Conservation (phyloP, 352 stramenopile genomes). For the Phytophthora aleatoria region DNA sequence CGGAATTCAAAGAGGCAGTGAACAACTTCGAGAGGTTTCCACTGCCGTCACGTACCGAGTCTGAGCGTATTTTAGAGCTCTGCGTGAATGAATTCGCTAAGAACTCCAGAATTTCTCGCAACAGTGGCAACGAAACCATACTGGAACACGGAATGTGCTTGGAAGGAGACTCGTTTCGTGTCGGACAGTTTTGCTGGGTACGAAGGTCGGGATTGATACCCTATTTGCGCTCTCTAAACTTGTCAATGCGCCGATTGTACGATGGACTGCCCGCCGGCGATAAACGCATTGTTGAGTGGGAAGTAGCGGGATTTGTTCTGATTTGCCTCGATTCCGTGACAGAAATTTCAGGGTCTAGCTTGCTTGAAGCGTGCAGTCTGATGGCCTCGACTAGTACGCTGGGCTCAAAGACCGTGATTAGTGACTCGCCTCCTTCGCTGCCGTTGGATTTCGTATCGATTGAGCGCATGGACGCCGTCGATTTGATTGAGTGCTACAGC, state of each 20-base stretch:
- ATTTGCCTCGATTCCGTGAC: conserved; percentile 1
- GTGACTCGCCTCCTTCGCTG: conserved; percentile 3
- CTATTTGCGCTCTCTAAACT: conserved; percentile 8
- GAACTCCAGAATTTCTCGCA: conserved; percentile 5
- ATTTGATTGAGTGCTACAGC: conserved; percentile 9
- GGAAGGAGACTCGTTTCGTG: conserved; percentile 8
- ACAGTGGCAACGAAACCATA: background rate
- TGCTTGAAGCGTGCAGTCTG: background rate
- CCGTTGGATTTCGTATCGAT: conserved; percentile 10
- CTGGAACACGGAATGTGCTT: background rate
- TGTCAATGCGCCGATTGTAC: conserved; percentile 10
- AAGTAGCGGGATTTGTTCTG: conserved; percentile 7
- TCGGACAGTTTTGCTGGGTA: conserved; percentile 5
- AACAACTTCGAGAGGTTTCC: conserved; percentile 8
- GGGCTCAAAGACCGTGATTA: conserved; percentile 2
- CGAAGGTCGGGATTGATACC: conserved; percentile 8
- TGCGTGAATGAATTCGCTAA: conserved; percentile 6
- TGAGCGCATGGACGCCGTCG: conserved; percentile 6
- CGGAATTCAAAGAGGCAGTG: background rate
- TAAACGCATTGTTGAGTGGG: conserved; percentile 5
- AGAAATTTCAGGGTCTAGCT: background rate
- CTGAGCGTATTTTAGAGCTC: background rate
- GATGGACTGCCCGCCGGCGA: conserved; percentile 2
- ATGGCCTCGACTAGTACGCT: background rate
- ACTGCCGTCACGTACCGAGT: background rate